phyloP scores from a whole-genome alignment of 257 asterid species.

The Solanum pinnatisectum region DNA sequence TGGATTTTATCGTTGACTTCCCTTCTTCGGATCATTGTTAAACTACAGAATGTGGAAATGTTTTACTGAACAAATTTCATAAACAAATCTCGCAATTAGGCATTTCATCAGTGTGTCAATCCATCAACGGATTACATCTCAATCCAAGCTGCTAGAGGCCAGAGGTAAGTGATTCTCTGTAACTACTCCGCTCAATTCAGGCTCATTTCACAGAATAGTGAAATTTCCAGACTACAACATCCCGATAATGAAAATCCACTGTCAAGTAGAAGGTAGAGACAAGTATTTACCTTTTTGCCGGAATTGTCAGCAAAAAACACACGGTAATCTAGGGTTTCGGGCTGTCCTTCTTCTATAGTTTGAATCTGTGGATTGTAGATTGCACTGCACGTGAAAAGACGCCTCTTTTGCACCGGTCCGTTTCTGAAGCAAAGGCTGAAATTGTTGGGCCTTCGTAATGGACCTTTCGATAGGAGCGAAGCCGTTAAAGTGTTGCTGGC shows the following conservation, averaged over 20 bases:
- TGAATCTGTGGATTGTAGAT: conserved; percentile 65
- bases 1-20: background rate
- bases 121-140: background rate
- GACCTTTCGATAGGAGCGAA: conserved; percentile 29
- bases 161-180: background rate
- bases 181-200: background rate
- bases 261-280: background rate
- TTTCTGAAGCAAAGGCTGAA: conserved; percentile 21
- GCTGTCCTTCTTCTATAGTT: conserved; percentile 72
- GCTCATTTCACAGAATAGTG: background rate
- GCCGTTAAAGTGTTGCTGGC: conserved; percentile 46
- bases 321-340: conserved; percentile 88
- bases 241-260: background rate
- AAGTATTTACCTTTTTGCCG: conserved; percentile 58
- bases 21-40: background rate
- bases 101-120: background rate
- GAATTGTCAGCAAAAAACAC: conserved; percentile 70
- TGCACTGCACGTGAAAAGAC: conserved; percentile 65
- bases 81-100: background rate
- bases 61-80: background rate
- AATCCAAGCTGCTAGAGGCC: background rate
- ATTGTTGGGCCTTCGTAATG: conserved; percentile 25
- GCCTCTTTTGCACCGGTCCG: conserved; percentile 31
- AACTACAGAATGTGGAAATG: background rate
- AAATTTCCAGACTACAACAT: background rate